Conservation (phyloP, 225 moss, liverwort and hornwort genomes). For the Pleurozium schreberi region DNA sequence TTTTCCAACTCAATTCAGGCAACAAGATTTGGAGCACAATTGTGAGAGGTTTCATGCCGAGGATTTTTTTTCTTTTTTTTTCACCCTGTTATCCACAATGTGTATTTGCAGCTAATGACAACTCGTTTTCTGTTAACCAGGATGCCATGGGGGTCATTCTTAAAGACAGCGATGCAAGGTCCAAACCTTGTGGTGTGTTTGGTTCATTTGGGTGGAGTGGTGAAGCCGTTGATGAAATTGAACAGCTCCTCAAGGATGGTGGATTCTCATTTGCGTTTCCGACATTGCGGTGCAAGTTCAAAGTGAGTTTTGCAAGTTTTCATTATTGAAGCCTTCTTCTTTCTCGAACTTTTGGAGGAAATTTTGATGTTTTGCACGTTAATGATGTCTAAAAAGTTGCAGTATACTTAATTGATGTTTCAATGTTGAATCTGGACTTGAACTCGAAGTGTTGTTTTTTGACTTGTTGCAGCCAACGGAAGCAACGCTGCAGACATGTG, state of each 20-base stretch:
- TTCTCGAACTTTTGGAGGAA: neutral
- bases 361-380: neutral
- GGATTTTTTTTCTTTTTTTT: neutral
- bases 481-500: constrained; percentile 71
- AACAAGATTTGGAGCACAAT: neutral
- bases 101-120: neutral
- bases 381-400: neutral
- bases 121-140: constrained; percentile 12
- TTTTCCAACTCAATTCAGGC: neutral
- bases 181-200: constrained; percentile 89
- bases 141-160: constrained; percentile 77
- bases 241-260: constrained; percentile 70
- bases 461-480: constrained; percentile 71
- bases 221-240: constrained; percentile 86
- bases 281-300: constrained; percentile 76
- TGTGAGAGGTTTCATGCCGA: neutral
- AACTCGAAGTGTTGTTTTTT: neutral
- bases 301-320: constrained; percentile 22
- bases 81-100: neutral
- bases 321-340: neutral
- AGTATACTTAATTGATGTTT: neutral
- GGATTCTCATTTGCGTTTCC: constrained; percentile 77
- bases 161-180: constrained; percentile 51
- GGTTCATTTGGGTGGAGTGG: constrained; percentile 99
- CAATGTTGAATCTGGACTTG: neutral